A percentile compares a stretch with the other conserved stretches of the same genome.
Evolutionary conservation across 2,329 filamentous ascomycete genomes (phyloP).

Genomic region (Zymoseptoria brevis): DNA sequence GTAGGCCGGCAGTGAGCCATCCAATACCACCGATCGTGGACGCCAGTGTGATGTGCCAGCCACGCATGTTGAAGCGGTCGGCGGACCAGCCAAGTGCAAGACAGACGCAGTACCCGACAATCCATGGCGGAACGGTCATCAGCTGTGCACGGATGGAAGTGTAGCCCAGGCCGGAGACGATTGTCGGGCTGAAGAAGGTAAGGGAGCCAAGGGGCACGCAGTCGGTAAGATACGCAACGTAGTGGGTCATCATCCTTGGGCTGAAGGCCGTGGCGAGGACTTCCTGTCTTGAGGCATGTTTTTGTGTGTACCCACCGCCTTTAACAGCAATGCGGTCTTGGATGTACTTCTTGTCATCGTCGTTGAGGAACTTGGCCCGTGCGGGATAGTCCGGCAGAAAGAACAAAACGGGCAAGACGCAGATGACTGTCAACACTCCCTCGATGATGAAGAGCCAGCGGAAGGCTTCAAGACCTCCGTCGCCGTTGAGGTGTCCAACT

Average conservation of each 20-base stretch:
- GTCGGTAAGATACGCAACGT: slow-evolving; percentile 27
- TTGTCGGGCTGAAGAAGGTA: slow-evolving; percentile 48
- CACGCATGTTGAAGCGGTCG: slow-evolving; percentile 19
- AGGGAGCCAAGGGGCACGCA: slow-evolving; percentile 27
- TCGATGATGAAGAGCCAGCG: slow-evolving; percentile 34
- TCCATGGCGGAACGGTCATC: slow-evolving; percentile 30
- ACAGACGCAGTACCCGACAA: slow-evolving; percentile 28
- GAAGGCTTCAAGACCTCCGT: slow-evolving; percentile 35
- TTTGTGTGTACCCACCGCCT: slow-evolving; percentile 33
- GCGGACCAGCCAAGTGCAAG: slow-evolving; percentile 23
- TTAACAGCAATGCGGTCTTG: slow-evolving; percentile 21
- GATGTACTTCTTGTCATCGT: slow-evolving; percentile 23
- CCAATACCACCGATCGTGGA: slow-evolving; percentile 19
- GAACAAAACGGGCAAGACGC: slow-evolving; percentile 20
- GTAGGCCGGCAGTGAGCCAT: slow-evolving; percentile 19
- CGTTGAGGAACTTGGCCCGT: slow-evolving; percentile 22
- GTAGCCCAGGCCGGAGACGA: slow-evolving; percentile 45
- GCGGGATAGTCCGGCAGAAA: slow-evolving; percentile 26
- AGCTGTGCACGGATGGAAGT: slow-evolving; percentile 37
- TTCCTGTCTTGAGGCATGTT: slow-evolving; percentile 30
- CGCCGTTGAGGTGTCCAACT: slow-evolving; percentile 51
- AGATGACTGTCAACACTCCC: slow-evolving; percentile 20
- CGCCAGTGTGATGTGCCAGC: slow-evolving; percentile 18
- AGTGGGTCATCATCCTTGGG: slow-evolving; percentile 34
- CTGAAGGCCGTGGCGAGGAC: slow-evolving; percentile 31